Base-by-base conservation (phyloP, 2,329 filamentous ascomycete species). In the Exophiala oligosperma region DNA sequence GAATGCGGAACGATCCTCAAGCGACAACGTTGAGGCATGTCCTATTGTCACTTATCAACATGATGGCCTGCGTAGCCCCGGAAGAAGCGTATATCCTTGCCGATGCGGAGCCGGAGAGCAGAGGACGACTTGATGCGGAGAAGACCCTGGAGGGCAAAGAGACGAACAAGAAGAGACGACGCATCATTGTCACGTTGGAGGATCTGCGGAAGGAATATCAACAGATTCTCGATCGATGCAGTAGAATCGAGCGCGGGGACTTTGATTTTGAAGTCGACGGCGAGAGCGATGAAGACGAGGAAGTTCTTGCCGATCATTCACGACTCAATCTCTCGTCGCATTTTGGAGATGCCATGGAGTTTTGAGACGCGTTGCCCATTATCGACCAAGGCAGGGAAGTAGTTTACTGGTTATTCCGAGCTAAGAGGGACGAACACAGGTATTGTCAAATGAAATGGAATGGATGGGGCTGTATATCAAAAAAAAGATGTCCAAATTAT, bases 41-140 rank as follows among this genome's bases (percentile, higher is more conserved):
- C 68, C 94, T 96, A 68, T 78, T 97, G n/a, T 82, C 92, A 61
- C 83, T 99, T 46, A 96, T 99, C 77, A 99, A 99, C 71, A 88
- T 91, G 1, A 79, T 99, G 60, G 91, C 89, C 64, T 96, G 91
- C 63, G 91, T 97, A 41, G 86, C 90, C 49, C 79, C 86, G 57
- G 85, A 90, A 62, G 89, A 96, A 68, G 88, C 88, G 1, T 99
- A 95, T 84, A 84, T 96, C 46, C 71, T 86, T 23, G 58, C 60
- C 4, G 44, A 50, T 6, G 58, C 9, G 28, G 56, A 61, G 9
- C 51, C 50, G 2, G 57, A 58, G 2, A 54, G 54, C 7, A 57
- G 58, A 28, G 56, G 32, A 12, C 23, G 23, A 26, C 29, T 35
- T 35, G 29, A 8, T 9, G 6, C 29, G 29, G 9, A 35, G 29